Evolutionary conservation across 2,329 filamentous ascomycete genomes (phyloP).

Genomic region (Clonostachys sp.): DNA sequence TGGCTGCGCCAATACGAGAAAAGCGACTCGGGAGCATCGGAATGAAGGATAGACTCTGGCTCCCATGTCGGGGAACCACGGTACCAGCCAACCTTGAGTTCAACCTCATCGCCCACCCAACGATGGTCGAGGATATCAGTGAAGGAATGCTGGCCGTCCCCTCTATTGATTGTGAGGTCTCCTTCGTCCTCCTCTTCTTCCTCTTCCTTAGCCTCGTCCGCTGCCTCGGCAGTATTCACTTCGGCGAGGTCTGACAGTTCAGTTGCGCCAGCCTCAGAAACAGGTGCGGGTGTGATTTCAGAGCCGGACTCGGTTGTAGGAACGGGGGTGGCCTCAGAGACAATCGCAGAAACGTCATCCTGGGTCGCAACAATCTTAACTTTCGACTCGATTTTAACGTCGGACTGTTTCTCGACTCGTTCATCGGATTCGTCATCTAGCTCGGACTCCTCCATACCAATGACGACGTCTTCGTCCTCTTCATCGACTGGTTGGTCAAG

Average conservation of each 20-base stretch:
- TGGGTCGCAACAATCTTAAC: no score
- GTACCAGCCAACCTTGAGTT: conserved; percentile 24
- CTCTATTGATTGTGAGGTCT: neutral
- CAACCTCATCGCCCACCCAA: conserved; percentile 17
- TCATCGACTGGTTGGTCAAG: no score
- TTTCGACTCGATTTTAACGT: no score
- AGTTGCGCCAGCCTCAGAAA: neutral
- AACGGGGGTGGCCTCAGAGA: no score
- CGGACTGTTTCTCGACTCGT: no score
- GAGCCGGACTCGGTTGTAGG: no score
- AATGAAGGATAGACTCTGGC: conserved; percentile 22
- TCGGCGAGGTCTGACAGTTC: neutral
- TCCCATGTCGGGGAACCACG: conserved; percentile 23
- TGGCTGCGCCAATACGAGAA: conserved; percentile 22
- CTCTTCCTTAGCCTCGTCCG: neutral
- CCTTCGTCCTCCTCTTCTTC: neutral
- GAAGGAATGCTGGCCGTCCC: neutral
- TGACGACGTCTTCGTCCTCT: neutral
- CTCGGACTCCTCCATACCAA: no score
- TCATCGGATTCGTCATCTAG: no score
- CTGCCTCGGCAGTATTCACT: neutral
- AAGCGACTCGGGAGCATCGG: conserved; percentile 19
- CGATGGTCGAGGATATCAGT: conserved; percentile 11
- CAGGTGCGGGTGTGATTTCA: neutral
- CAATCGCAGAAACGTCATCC: no score